phyloP scores from a whole-genome alignment of 2,329 filamentous ascomycete species.

The Aspergillus melleus region DNA sequence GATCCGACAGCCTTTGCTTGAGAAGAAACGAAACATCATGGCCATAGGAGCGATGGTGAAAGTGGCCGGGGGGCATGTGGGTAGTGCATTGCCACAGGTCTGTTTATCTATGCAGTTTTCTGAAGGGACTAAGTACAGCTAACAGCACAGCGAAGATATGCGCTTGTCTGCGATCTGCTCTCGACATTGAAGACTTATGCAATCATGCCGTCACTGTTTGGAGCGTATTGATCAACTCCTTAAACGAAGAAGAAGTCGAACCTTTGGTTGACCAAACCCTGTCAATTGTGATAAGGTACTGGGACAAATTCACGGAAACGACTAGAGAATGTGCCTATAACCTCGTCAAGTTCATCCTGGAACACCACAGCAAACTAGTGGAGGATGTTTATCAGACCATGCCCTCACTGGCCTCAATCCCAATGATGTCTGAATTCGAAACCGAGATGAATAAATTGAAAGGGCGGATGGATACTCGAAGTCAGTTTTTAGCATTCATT shows the following conservation, averaged over 20 bases:
- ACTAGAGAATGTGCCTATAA: conserved; percentile 62
- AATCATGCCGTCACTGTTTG: conserved; percentile 80
- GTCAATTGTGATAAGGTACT: conserved; percentile 80
- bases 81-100: conserved; percentile 82
- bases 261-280: conserved; percentile 84
- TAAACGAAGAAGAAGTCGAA: conserved; percentile 77
- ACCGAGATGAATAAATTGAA: conserved; percentile 65
- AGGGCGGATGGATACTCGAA: conserved; percentile 63
- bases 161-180: conserved; percentile 84
- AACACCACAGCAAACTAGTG: conserved; percentile 62
- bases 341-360: conserved; percentile 65
- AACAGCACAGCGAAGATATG: conserved; percentile 63
- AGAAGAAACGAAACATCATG: conserved; percentile 75
- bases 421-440: conserved; percentile 68
- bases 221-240: conserved; percentile 71
- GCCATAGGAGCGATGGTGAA: conserved; percentile 87
- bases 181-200: conserved; percentile 73
- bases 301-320: conserved; percentile 64
- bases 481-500: conserved; percentile 69
- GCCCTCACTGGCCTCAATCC: conserved; percentile 73
- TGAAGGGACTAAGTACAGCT: conserved; percentile 2
- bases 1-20: conserved; percentile 57
- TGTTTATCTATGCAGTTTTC: conserved; percentile 21
- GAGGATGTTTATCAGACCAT: conserved; percentile 70
- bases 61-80: conserved; percentile 70